Evolutionary conservation across 1,139 yeast species (phyloP), one percentile per base, ranked within the genome.

Genomic region (Diutina neorugosa): DNA sequence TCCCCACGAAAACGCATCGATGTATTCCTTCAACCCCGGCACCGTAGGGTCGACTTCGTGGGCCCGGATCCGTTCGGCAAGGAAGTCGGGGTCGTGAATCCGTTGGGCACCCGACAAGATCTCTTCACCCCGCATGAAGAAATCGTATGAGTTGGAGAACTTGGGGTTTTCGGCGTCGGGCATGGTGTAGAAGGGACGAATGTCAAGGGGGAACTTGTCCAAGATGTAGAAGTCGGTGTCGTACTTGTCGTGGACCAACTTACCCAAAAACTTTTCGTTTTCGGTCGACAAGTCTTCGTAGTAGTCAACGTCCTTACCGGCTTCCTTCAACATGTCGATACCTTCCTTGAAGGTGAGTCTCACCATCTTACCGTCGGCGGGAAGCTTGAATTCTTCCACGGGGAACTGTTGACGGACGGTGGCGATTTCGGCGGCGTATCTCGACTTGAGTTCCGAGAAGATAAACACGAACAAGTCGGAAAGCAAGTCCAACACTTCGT

Each of bases 51-150:
- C 88, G 55, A 94, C 83, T 51, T 81, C 98, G 64, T 86, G 96
- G 51, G 76, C 85, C 54, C 69, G 75, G 85, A 94, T 84, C 74
- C 98, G 84, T 71, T 86, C 80, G 62, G 74, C 78, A 66, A 93
- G 80, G 63, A 93, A 77, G 57, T 76, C 87, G 54, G 96, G 82
- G 69, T 94, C 98, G 69, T 93, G 99, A 62, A 93, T 81, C 80
- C 99, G 96, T 76, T 93, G 99, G 55, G 98, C 98, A 63, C 99
- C 99, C 23, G 97, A 90, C 63, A 93, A 76, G 63, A 93, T 93
- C 73, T 93, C 99, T 76, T 93, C 98, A 66, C 99, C 99, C 75
- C 98, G 86, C 98, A 93, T 93, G 78, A 94, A 94, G 83, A 94
- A 93, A 76, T 93, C 99, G 68, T 91, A 86, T 19, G 94, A 86